Conservation (phyloP, 2,329 filamentous ascomycete genomes). For the Pochonia chlamydosporia region DNA sequence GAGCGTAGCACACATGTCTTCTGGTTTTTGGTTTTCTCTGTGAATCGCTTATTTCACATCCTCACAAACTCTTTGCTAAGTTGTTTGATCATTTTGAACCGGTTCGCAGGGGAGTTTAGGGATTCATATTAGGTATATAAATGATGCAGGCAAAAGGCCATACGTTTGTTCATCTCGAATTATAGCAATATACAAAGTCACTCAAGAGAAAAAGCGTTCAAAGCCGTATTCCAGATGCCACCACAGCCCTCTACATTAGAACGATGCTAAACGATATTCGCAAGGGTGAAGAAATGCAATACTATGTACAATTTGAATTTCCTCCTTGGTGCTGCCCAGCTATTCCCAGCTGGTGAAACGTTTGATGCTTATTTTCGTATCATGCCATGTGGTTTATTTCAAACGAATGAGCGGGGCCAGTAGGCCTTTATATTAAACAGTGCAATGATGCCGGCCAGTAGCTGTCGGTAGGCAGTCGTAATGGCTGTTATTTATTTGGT, state of each 20-base stretch:
- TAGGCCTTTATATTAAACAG: too few relatives aligned
- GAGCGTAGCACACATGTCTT: too few relatives aligned
- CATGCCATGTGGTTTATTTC: too few relatives aligned
- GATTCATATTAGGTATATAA: constrained; percentile 17
- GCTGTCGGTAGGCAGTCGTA: too few relatives aligned
- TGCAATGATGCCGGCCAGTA: too few relatives aligned
- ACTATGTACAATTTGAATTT: not conserved
- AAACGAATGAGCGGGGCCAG: too few relatives aligned
- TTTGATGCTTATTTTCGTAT: too few relatives aligned
- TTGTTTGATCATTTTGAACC: not conserved
- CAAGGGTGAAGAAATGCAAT: not conserved
- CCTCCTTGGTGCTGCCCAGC: not conserved
- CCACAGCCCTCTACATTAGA: not conserved
- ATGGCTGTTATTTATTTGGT: constrained; percentile 2
- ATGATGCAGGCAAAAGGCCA: constrained; percentile 6
- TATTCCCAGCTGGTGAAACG: not conserved
- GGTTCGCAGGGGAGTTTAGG: constrained; percentile 14
- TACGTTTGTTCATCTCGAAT: constrained; percentile 4
- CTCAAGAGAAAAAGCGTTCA: constrained; percentile 9
- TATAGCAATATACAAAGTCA: constrained; percentile 15
- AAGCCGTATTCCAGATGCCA: not conserved
- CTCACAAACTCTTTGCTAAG: not conserved
- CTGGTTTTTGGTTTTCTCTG: too few relatives aligned
- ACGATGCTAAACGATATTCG: not conserved
- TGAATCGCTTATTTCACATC: not conserved